Base-by-base conservation (phyloP, 78 protist genomes). In the Planoprotostelium fungivorum region DNA sequence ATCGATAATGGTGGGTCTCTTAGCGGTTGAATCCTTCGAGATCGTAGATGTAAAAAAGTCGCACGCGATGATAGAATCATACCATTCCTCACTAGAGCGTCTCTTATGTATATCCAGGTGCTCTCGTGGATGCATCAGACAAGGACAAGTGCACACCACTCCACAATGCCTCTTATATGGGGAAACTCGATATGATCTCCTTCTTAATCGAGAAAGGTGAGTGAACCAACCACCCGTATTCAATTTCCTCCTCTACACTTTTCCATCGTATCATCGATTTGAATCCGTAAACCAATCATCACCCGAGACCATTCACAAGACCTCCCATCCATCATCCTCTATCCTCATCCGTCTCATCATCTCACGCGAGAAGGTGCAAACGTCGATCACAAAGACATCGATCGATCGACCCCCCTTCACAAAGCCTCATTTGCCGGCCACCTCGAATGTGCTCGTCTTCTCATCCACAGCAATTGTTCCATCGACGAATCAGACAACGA, bases 331-430 rank as follows among this genome's bases (percentile, higher is more conserved):
- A 16, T 25, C 73, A 51, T 25, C 16, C 73, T 51, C 16, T 5
- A 16, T 25, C 73, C 5, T 51, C 73, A 16, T 51, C 73, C 31
- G 16, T 51, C 73, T 25, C 16, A 51, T 51, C 31, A 51, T 51
- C 73, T 25, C 16, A 51, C 16, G 73, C 5, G 85, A 86, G 89
- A 93, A n/a, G 93, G 93, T 0, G 95, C 95, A 63, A 90, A 93
- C 29, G 93, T 90, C 0, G 93, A 93, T 34, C 95, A 91, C 38
- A 88, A 92, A 84, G 95, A 93, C 84, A 84, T 93, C 36, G 92
- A 93, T 85, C 90, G 95, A 35, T 90, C 91, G 28, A 90, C 95
- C 84, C 94, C 95, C n/a, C 34, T 93, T 28, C 95, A 93, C 9
- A 93, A 90, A 63, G 95, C 95, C 25, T 36, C 93, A 38, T 83